A percentile compares a stretch with the other conserved stretches of the same genome.
These are phyloP conservation scores for Coemansia umbellata DNA, from an alignment of 192 early-diverging fungal genomes.

Conservation along the genomic window DNA sequence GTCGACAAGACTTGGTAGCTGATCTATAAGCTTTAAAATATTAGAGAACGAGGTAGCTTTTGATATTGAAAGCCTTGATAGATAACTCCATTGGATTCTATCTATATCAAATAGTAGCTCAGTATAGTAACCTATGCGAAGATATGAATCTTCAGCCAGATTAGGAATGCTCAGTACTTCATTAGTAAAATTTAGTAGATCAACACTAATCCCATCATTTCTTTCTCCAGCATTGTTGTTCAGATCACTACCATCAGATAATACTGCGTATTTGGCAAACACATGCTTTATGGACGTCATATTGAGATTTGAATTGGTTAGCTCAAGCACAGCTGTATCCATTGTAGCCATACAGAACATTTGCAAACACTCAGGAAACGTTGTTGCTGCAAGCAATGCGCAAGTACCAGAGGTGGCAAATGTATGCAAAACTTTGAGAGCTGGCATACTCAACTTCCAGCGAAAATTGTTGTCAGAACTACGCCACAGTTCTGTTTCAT, in stretches of 20 bases:
- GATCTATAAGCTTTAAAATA: background rate
- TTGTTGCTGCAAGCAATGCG: background rate
- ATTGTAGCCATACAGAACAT: background rate
- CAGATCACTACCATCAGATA: background rate
- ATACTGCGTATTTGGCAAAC: background rate
- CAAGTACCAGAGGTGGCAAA: constrained; percentile 1
- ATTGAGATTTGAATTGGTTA: background rate
- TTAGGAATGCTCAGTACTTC: constrained; percentile 1
- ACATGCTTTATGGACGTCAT: background rate
- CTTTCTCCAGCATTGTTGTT: background rate
- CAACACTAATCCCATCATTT: background rate
- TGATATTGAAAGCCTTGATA: background rate
- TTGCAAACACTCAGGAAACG: background rate
- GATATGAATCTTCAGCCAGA: background rate
- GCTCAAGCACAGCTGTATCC: background rate
- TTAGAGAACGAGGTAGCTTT: background rate
- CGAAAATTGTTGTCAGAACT: background rate
- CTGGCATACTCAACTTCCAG: background rate
- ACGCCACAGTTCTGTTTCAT: background rate
- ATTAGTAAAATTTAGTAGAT: background rate
- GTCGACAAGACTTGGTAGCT: background rate
- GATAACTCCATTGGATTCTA: background rate
- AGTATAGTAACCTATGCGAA: background rate
- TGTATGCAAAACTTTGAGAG: background rate
- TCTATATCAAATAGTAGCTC: background rate